Evolutionary conservation across 2,329 filamentous ascomycete species (phyloP).

Genomic region (Eutypella sp.): DNA sequence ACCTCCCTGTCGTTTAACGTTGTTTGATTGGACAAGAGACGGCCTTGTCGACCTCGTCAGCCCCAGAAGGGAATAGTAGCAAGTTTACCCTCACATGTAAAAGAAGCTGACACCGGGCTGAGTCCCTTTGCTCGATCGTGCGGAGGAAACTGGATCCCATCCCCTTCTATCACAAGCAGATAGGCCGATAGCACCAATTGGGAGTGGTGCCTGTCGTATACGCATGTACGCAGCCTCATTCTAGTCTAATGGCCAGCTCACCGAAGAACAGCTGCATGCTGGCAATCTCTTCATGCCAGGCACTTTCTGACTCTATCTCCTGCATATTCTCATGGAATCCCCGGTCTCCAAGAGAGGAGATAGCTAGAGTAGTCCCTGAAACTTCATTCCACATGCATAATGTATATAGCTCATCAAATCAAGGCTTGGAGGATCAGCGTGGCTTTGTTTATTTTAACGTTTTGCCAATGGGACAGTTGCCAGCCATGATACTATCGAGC

Average conservation of each 20-base stretch:
- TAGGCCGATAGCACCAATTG: background rate
- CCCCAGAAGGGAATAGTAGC: background rate
- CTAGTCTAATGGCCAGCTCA: background rate
- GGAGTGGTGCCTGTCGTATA: background rate
- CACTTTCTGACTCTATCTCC: too few relatives aligned
- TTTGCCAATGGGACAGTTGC: background rate
- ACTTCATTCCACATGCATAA: background rate
- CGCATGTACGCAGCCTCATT: background rate
- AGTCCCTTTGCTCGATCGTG: background rate
- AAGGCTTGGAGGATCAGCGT: background rate
- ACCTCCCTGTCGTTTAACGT: too few relatives aligned
- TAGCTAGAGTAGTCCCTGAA: background rate
- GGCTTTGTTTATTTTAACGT: background rate
- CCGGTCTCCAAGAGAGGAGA: background rate
- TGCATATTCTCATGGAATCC: background rate
- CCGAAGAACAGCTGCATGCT: background rate
- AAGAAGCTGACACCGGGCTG: background rate
- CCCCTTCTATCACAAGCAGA: background rate
- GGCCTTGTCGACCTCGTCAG: background rate
- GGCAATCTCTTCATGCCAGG: background rate
- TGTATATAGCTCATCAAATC: background rate
- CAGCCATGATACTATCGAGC: background rate
- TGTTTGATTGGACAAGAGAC: background rate
- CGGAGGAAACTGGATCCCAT: background rate
- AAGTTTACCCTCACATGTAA: background rate